Base-by-base conservation (phyloP, 768 basidiomycete species). In the Pleurotus platypus region DNA sequence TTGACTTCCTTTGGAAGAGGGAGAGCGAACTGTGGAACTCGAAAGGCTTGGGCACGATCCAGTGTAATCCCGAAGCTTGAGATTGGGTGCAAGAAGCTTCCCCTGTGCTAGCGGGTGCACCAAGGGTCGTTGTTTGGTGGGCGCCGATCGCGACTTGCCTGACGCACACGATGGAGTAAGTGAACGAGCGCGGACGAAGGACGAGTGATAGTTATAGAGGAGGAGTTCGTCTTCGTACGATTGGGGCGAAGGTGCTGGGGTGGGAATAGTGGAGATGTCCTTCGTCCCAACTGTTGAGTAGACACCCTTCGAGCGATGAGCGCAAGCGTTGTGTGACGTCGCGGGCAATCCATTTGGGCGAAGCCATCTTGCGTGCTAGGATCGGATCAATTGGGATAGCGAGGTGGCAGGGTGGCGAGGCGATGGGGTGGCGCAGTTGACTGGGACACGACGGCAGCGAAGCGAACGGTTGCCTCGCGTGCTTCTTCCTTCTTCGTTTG, bases 61-160 rank as follows among this genome's bases (percentile, higher is more conserved):
- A 55, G 68, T 64, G 51, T 69, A 67, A 24, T 73, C 72, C 64
- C 70, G 73, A 61, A 76, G 62, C 63, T 73, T 75, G 37, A 79
- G 74, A 49, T 76, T 64, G 35, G 75, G 78, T 0, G 78, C 76
- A 3, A 89, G 74, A 9, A 89, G 75, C 58, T 82, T 84, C 55
- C 87, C 88, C 66, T 88, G 79, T 0, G 83, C 85, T 43, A 80
- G 81, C 5, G 75, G 76, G 59, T 79, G 75, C 16, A 90, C 65
- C 3, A 89, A 69, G 4, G 78, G 74, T 4, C 79, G 81, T 64
- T 83, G 84, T 39, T 78, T 77, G 8, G 74, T 64, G 38, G 75
- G 63, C 8, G 73, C 13, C 20, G 3, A 9, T 30, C 18, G 6
- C 9, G 11, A 12, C 46, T 22, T 4, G 4, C 11, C 46, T 2